Evolutionary conservation across 2,329 filamentous ascomycete genomes (phyloP).

Genomic region (Cladophialophora exuberans): DNA sequence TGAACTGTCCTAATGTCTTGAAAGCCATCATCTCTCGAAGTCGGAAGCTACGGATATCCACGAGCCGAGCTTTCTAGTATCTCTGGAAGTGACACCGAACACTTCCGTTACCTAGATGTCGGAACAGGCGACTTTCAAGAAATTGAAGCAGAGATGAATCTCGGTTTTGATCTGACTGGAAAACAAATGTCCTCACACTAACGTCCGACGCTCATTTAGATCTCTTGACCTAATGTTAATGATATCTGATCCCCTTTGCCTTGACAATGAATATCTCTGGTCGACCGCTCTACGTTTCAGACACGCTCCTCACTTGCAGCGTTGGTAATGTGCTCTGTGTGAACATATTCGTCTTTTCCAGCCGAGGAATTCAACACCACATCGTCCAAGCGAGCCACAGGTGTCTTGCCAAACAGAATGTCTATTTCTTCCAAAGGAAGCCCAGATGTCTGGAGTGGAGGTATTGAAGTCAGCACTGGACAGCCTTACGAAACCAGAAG

Average conservation of each 20-base stretch:
- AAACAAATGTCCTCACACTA: no score
- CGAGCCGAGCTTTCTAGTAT: conserved; percentile 2
- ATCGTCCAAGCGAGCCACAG: background rate
- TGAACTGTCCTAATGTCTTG: conserved; percentile 13
- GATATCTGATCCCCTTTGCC: no score
- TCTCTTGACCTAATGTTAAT: no score
- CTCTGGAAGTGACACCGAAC: conserved; percentile 13
- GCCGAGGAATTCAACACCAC: no score
- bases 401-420: conserved; percentile 1
- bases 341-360: no score
- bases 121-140: conserved; percentile 11
- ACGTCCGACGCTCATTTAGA: no score
- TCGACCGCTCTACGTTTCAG: no score
- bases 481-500: background rate
- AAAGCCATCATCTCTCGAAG: conserved; percentile 13
- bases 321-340: no score
- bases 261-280: no score
- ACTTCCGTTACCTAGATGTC: conserved; percentile 14
- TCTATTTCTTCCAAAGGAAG: conserved; percentile 6
- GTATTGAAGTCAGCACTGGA: no score
- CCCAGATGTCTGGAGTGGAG: no score
- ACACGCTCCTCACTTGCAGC: no score
- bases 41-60: conserved; percentile 7
- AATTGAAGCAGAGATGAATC: conserved; percentile 18
- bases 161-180: conserved; percentile 1